These are phyloP conservation scores for Aspergillus sclerotialis DNA, from an alignment of 2,329 filamentous ascomycete species.

Conservation along the genomic window DNA sequence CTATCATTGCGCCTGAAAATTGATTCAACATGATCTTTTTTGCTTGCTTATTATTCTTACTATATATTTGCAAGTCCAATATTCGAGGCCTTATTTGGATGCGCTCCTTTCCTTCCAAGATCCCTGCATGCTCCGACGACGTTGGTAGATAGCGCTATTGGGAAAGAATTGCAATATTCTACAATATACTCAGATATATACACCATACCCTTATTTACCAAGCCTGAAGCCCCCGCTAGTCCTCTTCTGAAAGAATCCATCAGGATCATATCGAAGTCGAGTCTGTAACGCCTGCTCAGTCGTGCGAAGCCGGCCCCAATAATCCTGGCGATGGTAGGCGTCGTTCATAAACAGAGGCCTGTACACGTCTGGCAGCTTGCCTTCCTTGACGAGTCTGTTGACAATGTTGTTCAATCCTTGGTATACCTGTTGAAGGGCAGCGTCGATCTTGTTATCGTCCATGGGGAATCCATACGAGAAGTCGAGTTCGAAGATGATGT, in stretches of 20 bases:
- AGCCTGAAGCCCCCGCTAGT: constrained; percentile 36
- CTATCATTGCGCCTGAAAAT: too few species aligned
- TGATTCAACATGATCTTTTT: too few species aligned
- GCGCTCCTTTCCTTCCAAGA: too few species aligned
- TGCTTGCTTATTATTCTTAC: too few species aligned
- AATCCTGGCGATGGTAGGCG: constrained; percentile 38
- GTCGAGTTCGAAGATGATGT: constrained; percentile 41
- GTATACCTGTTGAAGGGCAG: constrained; percentile 32
- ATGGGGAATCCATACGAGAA: constrained; percentile 33
- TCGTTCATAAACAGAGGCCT: constrained; percentile 44
- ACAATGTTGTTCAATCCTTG: constrained; percentile 28
- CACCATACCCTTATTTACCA: too few species aligned
- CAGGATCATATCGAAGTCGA: constrained; percentile 32
- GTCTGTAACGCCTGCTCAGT: constrained; percentile 25
- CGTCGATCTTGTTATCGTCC: constrained; percentile 31
- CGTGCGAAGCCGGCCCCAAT: constrained; percentile 33
- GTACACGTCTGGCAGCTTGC: constrained; percentile 33
- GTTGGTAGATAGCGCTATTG: too few species aligned
- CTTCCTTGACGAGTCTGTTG: constrained; percentile 25
- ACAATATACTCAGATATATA: too few species aligned
- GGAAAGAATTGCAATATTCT: too few species aligned
- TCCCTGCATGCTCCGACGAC: too few species aligned
- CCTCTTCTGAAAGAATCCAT: constrained; percentile 33
- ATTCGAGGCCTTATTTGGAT: too few species aligned
- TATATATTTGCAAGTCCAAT: too few species aligned